These are phyloP conservation scores for Asterella californica DNA, from an alignment of 225 moss, liverwort and hornwort genomes.

Conservation along the genomic window DNA sequence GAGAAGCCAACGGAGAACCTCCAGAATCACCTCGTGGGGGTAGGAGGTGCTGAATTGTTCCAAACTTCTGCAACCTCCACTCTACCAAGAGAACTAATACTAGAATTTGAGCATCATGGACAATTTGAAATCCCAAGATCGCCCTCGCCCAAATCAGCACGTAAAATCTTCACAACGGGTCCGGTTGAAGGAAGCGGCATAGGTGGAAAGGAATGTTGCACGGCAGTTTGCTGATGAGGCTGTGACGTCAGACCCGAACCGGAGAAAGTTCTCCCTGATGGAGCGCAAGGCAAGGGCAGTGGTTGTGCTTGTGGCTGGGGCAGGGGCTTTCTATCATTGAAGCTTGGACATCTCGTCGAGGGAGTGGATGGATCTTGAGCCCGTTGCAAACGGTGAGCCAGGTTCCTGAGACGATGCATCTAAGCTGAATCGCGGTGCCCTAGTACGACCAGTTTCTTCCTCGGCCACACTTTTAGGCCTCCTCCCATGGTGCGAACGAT, in stretches of 20 bases:
- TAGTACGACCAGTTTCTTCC: conserved; percentile 48
- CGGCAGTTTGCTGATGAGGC: conserved; percentile 36
- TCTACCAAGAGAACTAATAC: conserved; percentile 85
- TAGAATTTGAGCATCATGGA: conserved; percentile 84
- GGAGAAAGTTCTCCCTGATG: conserved; percentile 58
- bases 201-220: conserved; percentile 46
- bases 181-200: conserved; percentile 56
- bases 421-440: conserved; percentile 63
- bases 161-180: conserved; percentile 35
- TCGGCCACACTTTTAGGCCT: conserved; percentile 49
- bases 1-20: conserved; percentile 36
- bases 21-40: conserved; percentile 57
- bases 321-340: conserved; percentile 46
- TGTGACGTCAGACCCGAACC: conserved; percentile 49
- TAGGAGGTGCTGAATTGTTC: conserved; percentile 42
- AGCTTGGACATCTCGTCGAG: conserved; percentile 48
- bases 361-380: conserved; percentile 89
- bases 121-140: conserved; percentile 48
- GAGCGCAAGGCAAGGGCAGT: conserved; percentile 68
- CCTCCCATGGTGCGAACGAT: conserved; percentile 22
- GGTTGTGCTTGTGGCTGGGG: conserved; percentile 59
- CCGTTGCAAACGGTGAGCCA: conserved; percentile 76
- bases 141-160: conserved; percentile 52
- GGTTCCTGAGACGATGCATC: conserved; percentile 55
- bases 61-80: conserved; percentile 74